Evolutionary conservation across 2,329 filamentous ascomycete genomes (phyloP).

Genomic region (Paecilomyces niveus): DNA sequence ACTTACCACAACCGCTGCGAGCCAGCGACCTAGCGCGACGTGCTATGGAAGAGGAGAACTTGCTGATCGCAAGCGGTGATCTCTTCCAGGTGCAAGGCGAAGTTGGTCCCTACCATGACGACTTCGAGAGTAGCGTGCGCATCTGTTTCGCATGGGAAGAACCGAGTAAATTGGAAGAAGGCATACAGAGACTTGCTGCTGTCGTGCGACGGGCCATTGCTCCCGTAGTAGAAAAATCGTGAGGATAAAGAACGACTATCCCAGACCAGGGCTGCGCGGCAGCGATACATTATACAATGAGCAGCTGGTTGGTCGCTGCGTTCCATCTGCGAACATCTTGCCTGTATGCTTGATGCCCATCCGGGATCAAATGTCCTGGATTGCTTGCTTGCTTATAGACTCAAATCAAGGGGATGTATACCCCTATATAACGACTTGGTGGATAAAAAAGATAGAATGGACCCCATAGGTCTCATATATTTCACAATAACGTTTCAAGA

Average conservation of each 20-base stretch:
- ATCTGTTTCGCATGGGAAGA: slow-evolving; percentile 69
- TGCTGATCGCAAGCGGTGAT: slow-evolving; percentile 61
- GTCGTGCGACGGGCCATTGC: slow-evolving; percentile 5
- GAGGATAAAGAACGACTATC: neutral
- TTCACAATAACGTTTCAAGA: too few relatives aligned
- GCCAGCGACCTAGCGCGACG: slow-evolving; percentile 50
- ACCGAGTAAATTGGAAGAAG: slow-evolving; percentile 58
- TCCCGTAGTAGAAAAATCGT: neutral
- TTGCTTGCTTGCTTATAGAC: too few relatives aligned
- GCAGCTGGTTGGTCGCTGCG: neutral
- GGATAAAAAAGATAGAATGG: too few relatives aligned
- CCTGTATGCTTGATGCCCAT: too few relatives aligned
- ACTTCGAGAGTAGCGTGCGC: slow-evolving; percentile 55
- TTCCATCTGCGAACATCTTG: too few relatives aligned
- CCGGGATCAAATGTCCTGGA: too few relatives aligned
- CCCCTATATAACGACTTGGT: too few relatives aligned
- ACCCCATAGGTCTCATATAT: too few relatives aligned
- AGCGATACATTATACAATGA: neutral
- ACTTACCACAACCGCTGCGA: slow-evolving; percentile 49
- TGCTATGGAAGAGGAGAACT: slow-evolving; percentile 55
- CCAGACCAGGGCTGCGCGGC: neutral
- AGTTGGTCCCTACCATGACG: slow-evolving; percentile 38
- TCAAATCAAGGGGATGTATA: too few relatives aligned
- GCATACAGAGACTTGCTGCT: slow-evolving; percentile 54
- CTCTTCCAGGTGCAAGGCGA: slow-evolving; percentile 63